Evolutionary conservation across 2,329 filamentous ascomycete species (phyloP).

Genomic region (Botrytis medusae): DNA sequence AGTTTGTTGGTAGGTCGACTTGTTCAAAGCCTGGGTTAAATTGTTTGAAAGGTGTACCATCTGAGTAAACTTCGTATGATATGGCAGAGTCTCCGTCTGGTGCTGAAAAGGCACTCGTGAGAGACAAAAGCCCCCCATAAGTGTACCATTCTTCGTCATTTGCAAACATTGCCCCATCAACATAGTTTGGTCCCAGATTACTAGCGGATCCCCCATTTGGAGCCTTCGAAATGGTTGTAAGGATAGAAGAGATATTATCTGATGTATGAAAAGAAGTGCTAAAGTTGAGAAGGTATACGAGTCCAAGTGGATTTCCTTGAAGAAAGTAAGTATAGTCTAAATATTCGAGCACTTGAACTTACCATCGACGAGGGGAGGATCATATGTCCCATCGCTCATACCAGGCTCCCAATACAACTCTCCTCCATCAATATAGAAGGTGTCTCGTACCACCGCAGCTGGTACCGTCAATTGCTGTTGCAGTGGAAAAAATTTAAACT

Average conservation of each 20-base stretch:
- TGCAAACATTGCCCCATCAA: conserved; percentile 63
- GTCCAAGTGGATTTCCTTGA: conserved; percentile 52
- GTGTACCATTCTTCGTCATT: conserved; percentile 64
- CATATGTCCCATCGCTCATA: conserved; percentile 46
- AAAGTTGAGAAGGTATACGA: conserved; percentile 59
- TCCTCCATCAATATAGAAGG: conserved; percentile 66
- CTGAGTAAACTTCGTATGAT: conserved; percentile 54
- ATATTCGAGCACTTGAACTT: conserved; percentile 27
- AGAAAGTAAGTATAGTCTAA: conserved; percentile 19
- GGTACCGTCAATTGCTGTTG: conserved; percentile 33
- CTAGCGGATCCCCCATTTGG: conserved; percentile 47
- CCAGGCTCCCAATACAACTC: conserved; percentile 53
- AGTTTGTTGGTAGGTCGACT: conserved; percentile 41
- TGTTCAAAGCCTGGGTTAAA: not conserved
- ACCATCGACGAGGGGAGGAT: conserved; percentile 44
- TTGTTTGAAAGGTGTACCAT: conserved; percentile 46
- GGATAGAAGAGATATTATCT: conserved; percentile 54
- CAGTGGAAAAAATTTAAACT: not conserved
- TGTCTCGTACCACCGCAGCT: conserved; percentile 61
- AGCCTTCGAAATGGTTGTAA: conserved; percentile 51
- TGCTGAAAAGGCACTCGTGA: conserved; percentile 41
- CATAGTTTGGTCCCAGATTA: conserved; percentile 55
- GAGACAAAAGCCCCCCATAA: conserved; percentile 57
- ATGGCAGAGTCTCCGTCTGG: conserved; percentile 49
- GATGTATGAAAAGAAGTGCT: conserved; percentile 54